These are phyloP conservation scores for Globisporangium heterothallicum DNA, from an alignment of 352 stramenopile genomes.

Conservation along the genomic window DNA sequence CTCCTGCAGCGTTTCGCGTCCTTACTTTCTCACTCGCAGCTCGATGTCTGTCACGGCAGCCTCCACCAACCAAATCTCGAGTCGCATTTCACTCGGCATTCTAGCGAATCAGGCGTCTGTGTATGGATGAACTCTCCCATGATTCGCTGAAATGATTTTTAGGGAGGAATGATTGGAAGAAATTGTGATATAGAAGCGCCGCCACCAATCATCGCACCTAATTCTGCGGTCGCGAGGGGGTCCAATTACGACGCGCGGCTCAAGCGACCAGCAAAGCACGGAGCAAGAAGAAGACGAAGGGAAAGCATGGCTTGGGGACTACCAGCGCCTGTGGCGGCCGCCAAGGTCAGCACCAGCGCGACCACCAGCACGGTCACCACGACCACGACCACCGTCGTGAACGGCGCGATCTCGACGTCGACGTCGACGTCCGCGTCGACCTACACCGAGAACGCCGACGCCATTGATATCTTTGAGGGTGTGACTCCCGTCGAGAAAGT, in stretches of 20 bases:
- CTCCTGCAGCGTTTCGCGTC: constrained; percentile 9
- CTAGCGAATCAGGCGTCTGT: constrained; percentile 28
- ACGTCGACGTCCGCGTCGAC: constrained; percentile 20
- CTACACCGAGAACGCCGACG: constrained; percentile 17
- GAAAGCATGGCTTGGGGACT: constrained; percentile 66
- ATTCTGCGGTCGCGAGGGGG: constrained; percentile 13
- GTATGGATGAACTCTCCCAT: background rate
- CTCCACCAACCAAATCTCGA: constrained; percentile 48
- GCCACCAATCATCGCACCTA: constrained; percentile 65
- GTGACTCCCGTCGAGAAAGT: constrained; percentile 61
- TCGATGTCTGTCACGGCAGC: constrained; percentile 11
- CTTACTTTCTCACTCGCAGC: constrained; percentile 15
- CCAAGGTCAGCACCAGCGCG: constrained; percentile 17
- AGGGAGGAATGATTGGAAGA: constrained; percentile 36
- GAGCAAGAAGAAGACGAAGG: too few relatives aligned
- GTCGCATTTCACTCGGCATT: constrained; percentile 19
- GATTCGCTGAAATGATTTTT: constrained; percentile 21
- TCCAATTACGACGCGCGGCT: constrained; percentile 19
- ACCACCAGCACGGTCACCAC: constrained; percentile 23
- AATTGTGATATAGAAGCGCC: constrained; percentile 19
- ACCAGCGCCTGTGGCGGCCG: constrained; percentile 20
- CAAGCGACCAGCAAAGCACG: constrained; percentile 2
- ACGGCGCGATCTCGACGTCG: constrained; percentile 10
- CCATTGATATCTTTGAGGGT: constrained; percentile 69
- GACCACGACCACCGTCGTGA: constrained; percentile 9